These are phyloP conservation scores for Phytophthora pseudosyringae DNA, from an alignment of 352 stramenopile genomes.

Conservation along the genomic window DNA sequence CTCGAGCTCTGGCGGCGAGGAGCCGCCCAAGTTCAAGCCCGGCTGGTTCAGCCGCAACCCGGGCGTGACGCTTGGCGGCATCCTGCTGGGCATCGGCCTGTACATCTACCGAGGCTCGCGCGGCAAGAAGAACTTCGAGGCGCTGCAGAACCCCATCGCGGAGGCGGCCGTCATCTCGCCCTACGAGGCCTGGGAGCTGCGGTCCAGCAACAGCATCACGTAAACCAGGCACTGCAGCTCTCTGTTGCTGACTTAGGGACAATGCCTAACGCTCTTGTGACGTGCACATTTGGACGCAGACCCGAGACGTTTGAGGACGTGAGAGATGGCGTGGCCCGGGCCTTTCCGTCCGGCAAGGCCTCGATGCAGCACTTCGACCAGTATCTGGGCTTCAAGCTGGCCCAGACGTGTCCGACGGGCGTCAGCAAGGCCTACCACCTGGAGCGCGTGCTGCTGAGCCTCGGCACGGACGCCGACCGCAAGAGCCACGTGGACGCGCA, in stretches of 20 bases:
- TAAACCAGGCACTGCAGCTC: conserved; percentile 26
- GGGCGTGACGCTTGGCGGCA: conserved; percentile 73
- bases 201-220: conserved; percentile 83
- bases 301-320: conserved; percentile 61
- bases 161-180: conserved; percentile 81
- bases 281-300: conserved; percentile 27
- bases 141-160: conserved; percentile 71
- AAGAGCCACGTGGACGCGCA: conserved; percentile 76
- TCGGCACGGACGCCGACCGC: conserved; percentile 57
- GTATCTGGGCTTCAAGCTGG: conserved; percentile 77
- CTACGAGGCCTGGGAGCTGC: conserved; percentile 87
- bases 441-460: conserved; percentile 77
- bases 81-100: conserved; percentile 66
- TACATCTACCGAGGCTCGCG: conserved; percentile 80
- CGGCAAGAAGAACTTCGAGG: conserved; percentile 86
- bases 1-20: conserved; percentile 35
- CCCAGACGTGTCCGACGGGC: conserved; percentile 58
- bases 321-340: conserved; percentile 48
- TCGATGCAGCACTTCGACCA: conserved; percentile 82
- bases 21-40: conserved; percentile 81
- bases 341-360: conserved; percentile 72
- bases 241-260: not conserved
- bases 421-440: conserved; percentile 78
- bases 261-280: not conserved
- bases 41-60: conserved; percentile 89